Evolutionary conservation across 345 rosid species (phyloP).

Genomic region (Cardiospermum halicacabum): DNA sequence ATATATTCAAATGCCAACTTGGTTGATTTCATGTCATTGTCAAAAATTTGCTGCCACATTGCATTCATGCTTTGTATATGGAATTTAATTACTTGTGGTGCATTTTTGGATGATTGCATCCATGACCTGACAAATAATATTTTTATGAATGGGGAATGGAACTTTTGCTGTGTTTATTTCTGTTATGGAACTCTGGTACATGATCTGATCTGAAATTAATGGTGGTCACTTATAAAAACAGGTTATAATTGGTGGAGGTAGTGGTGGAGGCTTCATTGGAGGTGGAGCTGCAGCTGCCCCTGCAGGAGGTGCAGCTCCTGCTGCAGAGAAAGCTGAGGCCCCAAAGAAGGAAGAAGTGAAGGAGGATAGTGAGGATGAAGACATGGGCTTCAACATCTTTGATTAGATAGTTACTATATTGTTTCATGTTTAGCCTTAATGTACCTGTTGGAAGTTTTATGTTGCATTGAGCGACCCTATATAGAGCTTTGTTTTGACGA

Average conservation of each 20-base stretch:
- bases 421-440: not conserved
- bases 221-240: not conserved
- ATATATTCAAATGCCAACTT: too few relatives aligned
- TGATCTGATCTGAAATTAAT: not conserved
- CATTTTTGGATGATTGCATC: not conserved
- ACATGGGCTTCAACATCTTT: constrained; percentile 68
- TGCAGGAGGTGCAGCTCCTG: constrained; percentile 41
- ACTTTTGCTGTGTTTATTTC: too few relatives aligned
- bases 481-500: not conserved
- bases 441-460: not conserved
- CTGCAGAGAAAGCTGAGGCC: constrained; percentile 46
- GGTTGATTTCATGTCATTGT: too few relatives aligned
- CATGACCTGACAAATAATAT: not conserved
- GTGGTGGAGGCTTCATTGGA: constrained; percentile 43
- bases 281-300: constrained; percentile 40
- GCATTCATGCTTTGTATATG: not conserved
- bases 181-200: too few relatives aligned
- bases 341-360: constrained; percentile 63
- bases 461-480: not conserved
- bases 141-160: too few relatives aligned
- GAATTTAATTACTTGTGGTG: not conserved
- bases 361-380: constrained; percentile 62
- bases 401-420: constrained; percentile 26
- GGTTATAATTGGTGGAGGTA: constrained; percentile 52
- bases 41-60: too few relatives aligned